phyloP scores from a whole-genome alignment of 257 asterid species.

The Mitragyna speciosa region DNA sequence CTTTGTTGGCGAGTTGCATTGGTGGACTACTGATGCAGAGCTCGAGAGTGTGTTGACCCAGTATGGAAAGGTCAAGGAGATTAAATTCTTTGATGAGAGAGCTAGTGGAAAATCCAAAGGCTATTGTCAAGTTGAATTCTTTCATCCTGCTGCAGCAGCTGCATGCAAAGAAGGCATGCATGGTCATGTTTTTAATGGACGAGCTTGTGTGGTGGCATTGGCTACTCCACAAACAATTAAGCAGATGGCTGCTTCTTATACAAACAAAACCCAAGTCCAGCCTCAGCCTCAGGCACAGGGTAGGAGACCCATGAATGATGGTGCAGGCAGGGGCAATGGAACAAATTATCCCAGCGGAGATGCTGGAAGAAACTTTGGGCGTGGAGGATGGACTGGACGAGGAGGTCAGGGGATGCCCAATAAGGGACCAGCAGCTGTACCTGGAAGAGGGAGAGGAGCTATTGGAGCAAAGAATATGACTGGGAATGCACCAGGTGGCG shows the following conservation, averaged over 20 bases:
- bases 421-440: conserved; percentile 71
- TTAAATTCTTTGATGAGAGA: conserved; percentile 57
- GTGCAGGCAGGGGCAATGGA: conserved; percentile 66
- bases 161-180: conserved; percentile 57
- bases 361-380: conserved; percentile 49
- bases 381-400: conserved; percentile 53
- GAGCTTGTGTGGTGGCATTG: conserved; percentile 55
- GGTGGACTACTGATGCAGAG: conserved; percentile 67
- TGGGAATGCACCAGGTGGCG: conserved; percentile 40
- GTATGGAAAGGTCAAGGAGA: conserved; percentile 52
- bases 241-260: conserved; percentile 45
- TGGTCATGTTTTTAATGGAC: conserved; percentile 50
- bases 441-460: conserved; percentile 55
- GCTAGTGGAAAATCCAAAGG: conserved; percentile 68
- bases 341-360: conserved; percentile 50
- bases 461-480: conserved; percentile 42
- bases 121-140: conserved; percentile 59
- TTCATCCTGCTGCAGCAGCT: conserved; percentile 46
- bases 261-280: conserved; percentile 44
- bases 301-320: conserved; percentile 58
- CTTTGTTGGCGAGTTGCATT: conserved; percentile 56
- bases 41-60: conserved; percentile 47
- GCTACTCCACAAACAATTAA: conserved; percentile 52
- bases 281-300: conserved; percentile 56
- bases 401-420: conserved; percentile 62